Percentiles rank a stretch among this genome's conserved stretches.
These are phyloP conservation scores for Effrenium voratum DNA, from an alignment of 73 alveolate genomes.

Conservation along the genomic window DNA sequence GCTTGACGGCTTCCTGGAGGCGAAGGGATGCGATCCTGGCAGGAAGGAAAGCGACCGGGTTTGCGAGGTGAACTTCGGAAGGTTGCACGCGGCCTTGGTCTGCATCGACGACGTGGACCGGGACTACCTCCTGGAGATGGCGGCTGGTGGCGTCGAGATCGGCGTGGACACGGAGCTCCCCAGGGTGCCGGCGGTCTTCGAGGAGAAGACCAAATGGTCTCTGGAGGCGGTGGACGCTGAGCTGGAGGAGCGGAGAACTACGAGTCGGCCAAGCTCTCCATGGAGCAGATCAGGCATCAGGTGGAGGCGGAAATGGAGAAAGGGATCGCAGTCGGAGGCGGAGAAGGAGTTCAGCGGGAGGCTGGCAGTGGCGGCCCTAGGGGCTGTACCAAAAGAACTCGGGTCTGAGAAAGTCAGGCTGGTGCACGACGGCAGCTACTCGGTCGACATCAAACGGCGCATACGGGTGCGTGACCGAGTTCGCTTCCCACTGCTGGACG, in stretches of 20 bases:
- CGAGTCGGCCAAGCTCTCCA: too few relatives aligned
- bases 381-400: not conserved
- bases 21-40: not conserved
- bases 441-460: not conserved
- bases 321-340: not conserved
- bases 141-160: not conserved
- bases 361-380: not conserved
- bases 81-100: not conserved
- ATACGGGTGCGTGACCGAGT: not conserved
- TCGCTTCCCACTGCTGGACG: not conserved
- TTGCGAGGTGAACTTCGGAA: not conserved
- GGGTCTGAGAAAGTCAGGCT: not conserved
- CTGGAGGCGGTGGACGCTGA: not conserved
- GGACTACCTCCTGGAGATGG: not conserved
- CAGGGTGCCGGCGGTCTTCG: not conserved
- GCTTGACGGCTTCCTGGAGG: too few relatives aligned
- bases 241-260: slow-evolving; percentile 5
- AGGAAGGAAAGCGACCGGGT: not conserved
- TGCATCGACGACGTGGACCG: not conserved
- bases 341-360: not conserved
- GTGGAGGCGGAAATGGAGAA: not conserved
- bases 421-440: not conserved
- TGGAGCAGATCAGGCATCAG: too few relatives aligned
- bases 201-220: not conserved
- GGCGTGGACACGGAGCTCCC: too few relatives aligned